A percentile compares a stretch with the other conserved stretches of the same genome.
Evolutionary conservation across 2,329 filamentous ascomycete species (phyloP).

Genomic region (Aspergillus viridinutans): DNA sequence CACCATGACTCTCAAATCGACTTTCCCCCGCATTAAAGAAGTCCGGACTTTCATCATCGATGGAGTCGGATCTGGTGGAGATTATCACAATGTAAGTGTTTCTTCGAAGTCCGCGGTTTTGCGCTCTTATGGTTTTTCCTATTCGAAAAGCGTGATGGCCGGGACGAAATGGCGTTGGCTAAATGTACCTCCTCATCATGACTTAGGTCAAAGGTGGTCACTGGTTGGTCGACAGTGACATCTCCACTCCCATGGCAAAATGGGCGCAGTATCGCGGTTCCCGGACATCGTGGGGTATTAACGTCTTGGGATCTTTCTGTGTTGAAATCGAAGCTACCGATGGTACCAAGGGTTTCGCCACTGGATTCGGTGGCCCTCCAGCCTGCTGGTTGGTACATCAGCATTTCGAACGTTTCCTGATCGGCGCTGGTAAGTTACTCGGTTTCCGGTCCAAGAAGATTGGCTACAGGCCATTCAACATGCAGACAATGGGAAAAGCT

Average conservation of each 20-base stretch:
- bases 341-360: conserved; percentile 90
- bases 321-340: conserved; percentile 84
- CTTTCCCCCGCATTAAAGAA: conserved; percentile 44
- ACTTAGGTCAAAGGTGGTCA: conserved; percentile 45
- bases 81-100: conserved; percentile 80
- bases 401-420: conserved; percentile 87
- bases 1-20: conserved; percentile 27
- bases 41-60: conserved; percentile 45
- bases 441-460: not conserved
- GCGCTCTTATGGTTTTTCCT: not conserved
- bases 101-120: not conserved
- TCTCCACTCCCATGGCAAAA: conserved; percentile 85
- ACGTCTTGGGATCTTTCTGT: conserved; percentile 87
- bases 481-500: not conserved
- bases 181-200: not conserved
- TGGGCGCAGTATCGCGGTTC: conserved; percentile 87
- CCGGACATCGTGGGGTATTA: conserved; percentile 91
- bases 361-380: conserved; percentile 87
- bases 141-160: not conserved
- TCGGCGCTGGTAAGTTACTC: conserved; percentile 60
- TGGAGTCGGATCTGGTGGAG: conserved; percentile 46
- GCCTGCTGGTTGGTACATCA: conserved; percentile 92
- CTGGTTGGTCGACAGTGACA: conserved; percentile 88
- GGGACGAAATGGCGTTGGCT: not conserved
- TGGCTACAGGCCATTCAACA: not conserved